These are phyloP conservation scores for Chlorella sp. DNA, from an alignment of 139 green algal genomes.

Conservation along the genomic window DNA sequence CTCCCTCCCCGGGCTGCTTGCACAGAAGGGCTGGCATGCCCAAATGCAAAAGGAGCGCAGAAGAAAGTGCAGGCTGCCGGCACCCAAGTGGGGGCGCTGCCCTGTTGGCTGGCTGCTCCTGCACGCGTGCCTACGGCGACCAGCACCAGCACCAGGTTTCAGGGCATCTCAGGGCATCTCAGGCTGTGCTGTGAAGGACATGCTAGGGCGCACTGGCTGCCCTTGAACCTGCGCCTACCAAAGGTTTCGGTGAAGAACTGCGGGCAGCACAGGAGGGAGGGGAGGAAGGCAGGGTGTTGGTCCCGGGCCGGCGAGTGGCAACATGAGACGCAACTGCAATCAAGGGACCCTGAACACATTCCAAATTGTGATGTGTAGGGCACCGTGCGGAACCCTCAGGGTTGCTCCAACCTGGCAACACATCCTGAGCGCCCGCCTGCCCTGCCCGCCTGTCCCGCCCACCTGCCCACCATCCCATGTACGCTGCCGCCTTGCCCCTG, in stretches of 20 bases:
- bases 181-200: no score
- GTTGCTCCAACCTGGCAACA: neutral
- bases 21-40: no score
- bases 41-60: no score
- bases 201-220: no score
- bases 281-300: neutral
- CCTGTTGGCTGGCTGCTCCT: no score
- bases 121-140: no score
- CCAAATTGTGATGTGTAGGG: neutral
- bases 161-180: no score
- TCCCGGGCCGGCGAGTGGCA: neutral
- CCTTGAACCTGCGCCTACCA: slow-evolving; percentile 46
- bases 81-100: no score
- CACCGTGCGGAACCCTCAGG: neutral
- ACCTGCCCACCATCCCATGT: neutral
- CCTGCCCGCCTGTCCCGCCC: neutral
- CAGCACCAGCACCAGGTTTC: no score
- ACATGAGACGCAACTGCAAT: no score
- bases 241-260: slow-evolving; percentile 69
- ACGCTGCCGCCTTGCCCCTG: neutral
- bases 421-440: neutral
- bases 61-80: no score
- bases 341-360: neutral
- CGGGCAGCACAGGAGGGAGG: neutral
- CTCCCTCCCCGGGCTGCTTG: no score